Evolutionary conservation across 176 grass and related monocot genomes (phyloP), one percentile per base, ranked within the genome.

Genomic region (Aegilops bicornis): DNA sequence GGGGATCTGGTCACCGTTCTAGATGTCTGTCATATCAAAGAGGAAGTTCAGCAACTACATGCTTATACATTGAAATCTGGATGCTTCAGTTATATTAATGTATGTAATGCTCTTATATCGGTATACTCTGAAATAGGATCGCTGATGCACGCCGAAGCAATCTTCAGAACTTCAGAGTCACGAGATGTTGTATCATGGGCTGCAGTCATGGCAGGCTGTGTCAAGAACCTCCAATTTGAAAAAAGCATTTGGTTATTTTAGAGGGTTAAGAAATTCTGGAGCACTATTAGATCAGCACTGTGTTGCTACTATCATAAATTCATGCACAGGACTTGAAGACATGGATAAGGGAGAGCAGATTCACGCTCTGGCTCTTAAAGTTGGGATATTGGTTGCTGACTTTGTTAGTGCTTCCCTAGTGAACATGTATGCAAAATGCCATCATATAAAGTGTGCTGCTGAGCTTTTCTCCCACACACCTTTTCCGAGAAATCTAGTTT

Each of bases 341-440:
- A 75, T 95, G 85, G 87, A 86, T 54, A 93, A 86, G 65, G 96
- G 96, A 73, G 89, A 36, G 23, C 86, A 95, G 64, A 87, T 98
- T 64, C 96, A 98, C 80, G 77, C 88, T 47, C 85, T 98, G 83
- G 79, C 77, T 82, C 69, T 98, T 76, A 98, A 94, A 92, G 74
- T 82, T 83, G 93, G 96, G 20, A 40, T 94, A 37, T 78, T 88
- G 70, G 61, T 75, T 87, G 86, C 74, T 85, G 90, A 94, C 87
- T 95, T 89, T 68, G 82, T 92, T 61, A 82, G 75, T 79, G 88
- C 93, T 80, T 98, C 96, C 62, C 84, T 98, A 72, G 87, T 95
- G 73, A 82, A 92, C 33, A 94, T 98, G 96, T 98, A 98, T 68
- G 93, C 91, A 84, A 98, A 98, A 92, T 95, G 90, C 73, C 84